Evolutionary conservation across 2,329 filamentous ascomycete genomes (phyloP).

Genomic region (Cladosporium colombiae): DNA sequence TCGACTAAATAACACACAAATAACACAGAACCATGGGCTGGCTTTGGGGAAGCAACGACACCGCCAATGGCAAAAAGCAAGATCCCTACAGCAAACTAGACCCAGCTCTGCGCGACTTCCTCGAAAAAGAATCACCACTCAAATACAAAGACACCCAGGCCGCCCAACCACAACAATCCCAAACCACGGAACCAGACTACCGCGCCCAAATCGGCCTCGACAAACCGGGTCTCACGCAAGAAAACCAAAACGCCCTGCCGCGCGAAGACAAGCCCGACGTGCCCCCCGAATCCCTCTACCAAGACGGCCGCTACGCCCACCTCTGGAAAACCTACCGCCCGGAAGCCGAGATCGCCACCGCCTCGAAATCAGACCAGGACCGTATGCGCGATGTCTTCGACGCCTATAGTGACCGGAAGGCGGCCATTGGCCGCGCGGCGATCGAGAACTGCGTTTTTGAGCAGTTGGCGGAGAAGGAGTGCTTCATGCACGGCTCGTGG

Average conservation of each 20-base stretch:
- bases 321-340: slow-evolving; percentile 91
- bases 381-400: slow-evolving; percentile 78
- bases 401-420: slow-evolving; percentile 78
- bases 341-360: slow-evolving; percentile 66
- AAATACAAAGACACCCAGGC: slow-evolving; percentile 54
- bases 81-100: slow-evolving; percentile 76
- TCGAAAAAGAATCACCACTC: slow-evolving; percentile 77
- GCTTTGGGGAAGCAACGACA: slow-evolving; percentile 54
- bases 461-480: slow-evolving; percentile 78
- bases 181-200: slow-evolving; percentile 29
- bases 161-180: slow-evolving; percentile 14
- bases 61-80: slow-evolving; percentile 40
- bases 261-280: slow-evolving; percentile 41
- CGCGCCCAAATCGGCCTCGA: slow-evolving; percentile 34
- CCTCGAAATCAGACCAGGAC: slow-evolving; percentile 73
- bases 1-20: not conserved
- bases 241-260: slow-evolving; percentile 27
- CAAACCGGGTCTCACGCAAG: slow-evolving; percentile 27
- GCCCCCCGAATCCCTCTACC: slow-evolving; percentile 59
- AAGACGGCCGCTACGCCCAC: slow-evolving; percentile 76
- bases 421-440: slow-evolving; percentile 74
- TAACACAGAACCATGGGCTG: slow-evolving; percentile 55
- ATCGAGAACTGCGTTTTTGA: slow-evolving; percentile 92
- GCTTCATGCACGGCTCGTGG: slow-evolving; percentile 73
- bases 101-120: slow-evolving; percentile 78